Percentiles rank a stretch among this genome's conserved stretches.
These are phyloP conservation scores for Cicer bijugum DNA, from an alignment of 306 rosid species.

Conservation along the genomic window DNA sequence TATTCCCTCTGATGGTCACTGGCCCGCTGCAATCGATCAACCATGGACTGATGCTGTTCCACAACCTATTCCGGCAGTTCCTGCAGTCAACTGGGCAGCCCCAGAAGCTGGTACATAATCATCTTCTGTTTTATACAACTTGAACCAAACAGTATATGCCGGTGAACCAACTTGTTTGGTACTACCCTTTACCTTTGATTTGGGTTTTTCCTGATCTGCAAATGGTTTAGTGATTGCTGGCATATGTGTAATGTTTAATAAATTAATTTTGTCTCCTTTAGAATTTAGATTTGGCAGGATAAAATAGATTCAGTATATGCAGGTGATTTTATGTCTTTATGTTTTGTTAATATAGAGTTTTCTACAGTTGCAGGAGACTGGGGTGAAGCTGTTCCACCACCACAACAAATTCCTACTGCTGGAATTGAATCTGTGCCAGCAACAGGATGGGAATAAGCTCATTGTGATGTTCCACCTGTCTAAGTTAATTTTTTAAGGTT, in stretches of 20 bases:
- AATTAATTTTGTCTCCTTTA: neutral
- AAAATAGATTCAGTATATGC: neutral
- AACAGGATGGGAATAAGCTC: neutral
- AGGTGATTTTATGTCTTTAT: neutral
- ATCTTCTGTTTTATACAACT: neutral
- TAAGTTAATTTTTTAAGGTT: neutral
- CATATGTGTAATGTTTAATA: neutral
- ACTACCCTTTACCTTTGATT: too few species aligned
- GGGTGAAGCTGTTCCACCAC: constrained; percentile 31
- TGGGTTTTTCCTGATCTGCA: neutral
- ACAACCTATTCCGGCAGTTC: constrained; percentile 52
- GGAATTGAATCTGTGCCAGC: constrained; percentile 5
- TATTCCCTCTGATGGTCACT: constrained; percentile 48
- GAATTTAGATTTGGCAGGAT: neutral
- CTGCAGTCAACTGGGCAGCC: constrained; percentile 48
- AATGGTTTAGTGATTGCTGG: neutral
- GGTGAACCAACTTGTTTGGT: too few species aligned
- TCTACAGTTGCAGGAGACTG: constrained; percentile 47
- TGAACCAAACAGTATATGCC: too few species aligned
- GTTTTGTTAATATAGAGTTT: neutral
- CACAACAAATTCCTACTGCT: constrained; percentile 3
- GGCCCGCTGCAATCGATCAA: constrained; percentile 49
- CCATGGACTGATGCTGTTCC: constrained; percentile 46
- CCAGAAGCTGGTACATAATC: constrained; percentile 44
- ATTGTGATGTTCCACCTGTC: neutral